Conservation (phyloP, 148 eudicot species). For the Vaccinium macrocarpon region DNA sequence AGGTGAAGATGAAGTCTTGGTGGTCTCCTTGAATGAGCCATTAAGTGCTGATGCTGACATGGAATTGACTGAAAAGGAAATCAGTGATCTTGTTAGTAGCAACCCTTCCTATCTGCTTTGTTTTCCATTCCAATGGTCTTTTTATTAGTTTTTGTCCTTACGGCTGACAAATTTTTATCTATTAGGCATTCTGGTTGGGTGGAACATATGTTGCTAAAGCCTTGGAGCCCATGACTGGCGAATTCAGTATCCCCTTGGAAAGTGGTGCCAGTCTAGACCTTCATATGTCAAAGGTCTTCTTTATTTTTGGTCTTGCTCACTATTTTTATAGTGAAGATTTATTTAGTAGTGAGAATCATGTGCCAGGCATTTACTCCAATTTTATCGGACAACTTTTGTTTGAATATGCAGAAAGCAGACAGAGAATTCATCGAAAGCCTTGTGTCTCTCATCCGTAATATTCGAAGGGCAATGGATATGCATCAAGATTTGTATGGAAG, state of each 20-base stretch:
- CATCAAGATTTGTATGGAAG: constrained; percentile 40
- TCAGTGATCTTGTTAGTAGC: constrained; percentile 70
- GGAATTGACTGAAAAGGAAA: constrained; percentile 49
- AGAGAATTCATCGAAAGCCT: constrained; percentile 51
- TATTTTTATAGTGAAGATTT: neutral
- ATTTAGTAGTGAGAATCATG: neutral
- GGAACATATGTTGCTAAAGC: constrained; percentile 58
- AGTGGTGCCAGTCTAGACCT: constrained; percentile 61
- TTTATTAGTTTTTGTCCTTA: neutral
- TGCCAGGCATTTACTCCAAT: constrained; percentile 2
- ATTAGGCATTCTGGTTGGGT: constrained; percentile 81
- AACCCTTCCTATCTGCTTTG: constrained; percentile 18
- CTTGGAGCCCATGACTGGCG: constrained; percentile 56
- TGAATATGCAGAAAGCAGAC: constrained; percentile 60
- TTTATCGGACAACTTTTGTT: neutral
- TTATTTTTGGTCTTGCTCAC: neutral
- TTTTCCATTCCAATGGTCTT: neutral
- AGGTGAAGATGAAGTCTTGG: constrained; percentile 57
- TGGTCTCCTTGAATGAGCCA: constrained; percentile 56
- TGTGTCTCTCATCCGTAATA: constrained; percentile 41
- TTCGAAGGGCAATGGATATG: constrained; percentile 39
- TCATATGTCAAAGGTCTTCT: constrained; percentile 74
- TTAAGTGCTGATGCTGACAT: constrained; percentile 33
- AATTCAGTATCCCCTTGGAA: constrained; percentile 56
- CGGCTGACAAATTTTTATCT: constrained; percentile 7